Conservation (phyloP, 345 rosid species). For the Fremontodendron californicum region DNA sequence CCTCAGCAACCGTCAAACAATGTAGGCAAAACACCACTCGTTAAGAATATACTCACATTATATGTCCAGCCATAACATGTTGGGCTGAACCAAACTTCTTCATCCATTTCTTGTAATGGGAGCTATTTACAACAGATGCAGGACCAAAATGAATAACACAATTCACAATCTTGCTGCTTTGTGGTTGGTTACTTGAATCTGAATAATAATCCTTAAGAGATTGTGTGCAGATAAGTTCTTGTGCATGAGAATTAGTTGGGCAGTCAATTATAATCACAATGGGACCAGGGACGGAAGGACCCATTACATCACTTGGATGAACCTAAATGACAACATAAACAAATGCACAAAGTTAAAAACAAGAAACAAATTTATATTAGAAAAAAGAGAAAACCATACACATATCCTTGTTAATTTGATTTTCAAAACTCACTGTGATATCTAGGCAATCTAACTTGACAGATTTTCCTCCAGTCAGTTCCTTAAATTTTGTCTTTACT, state of each 20-base stretch:
- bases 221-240: constrained; percentile 41
- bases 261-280: constrained; percentile 80
- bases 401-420: too few species aligned
- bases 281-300: constrained; percentile 84
- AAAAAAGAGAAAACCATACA: too few species aligned
- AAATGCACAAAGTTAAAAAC: too few species aligned
- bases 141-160: constrained; percentile 87
- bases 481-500: constrained; percentile 72
- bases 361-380: too few species aligned
- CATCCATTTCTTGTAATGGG: constrained; percentile 72
- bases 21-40: constrained; percentile 7
- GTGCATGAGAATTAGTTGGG: constrained; percentile 65
- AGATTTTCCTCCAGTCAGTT: constrained; percentile 64
- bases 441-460: constrained; percentile 64
- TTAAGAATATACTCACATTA: constrained; percentile 66
- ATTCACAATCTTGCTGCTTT: constrained; percentile 44
- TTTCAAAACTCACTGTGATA: constrained; percentile 62
- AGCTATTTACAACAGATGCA: constrained; percentile 47
- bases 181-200: constrained; percentile 24
- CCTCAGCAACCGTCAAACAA: too few species aligned
- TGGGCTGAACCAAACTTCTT: constrained; percentile 60
- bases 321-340: constrained; percentile 49
- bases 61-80: constrained; percentile 86
- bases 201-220: constrained; percentile 48
- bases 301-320: constrained; percentile 96